Evolutionary conservation across 2,329 filamentous ascomycete genomes (phyloP).

Genomic region (Thielaviopsis populi): DNA sequence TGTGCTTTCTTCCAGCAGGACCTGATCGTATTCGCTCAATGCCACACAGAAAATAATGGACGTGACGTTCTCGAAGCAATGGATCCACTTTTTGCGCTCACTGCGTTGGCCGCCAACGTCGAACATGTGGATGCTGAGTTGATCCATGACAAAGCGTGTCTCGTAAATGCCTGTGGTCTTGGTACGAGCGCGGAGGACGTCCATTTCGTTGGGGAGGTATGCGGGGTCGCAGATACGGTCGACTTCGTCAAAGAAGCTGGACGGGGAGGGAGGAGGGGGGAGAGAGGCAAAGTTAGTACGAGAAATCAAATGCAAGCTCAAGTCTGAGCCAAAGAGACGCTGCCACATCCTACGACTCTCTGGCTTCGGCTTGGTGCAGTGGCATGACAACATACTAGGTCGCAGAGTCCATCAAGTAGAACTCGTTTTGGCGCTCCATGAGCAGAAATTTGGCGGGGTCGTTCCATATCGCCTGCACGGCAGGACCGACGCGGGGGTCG

Average conservation of each 20-base stretch:
- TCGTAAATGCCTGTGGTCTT: conserved; percentile 99
- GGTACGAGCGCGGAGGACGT: conserved; percentile 86
- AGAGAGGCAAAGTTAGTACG: not conserved
- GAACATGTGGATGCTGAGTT: conserved; percentile 99
- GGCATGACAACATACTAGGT: conserved; percentile 60
- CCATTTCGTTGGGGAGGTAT: conserved; percentile 86
- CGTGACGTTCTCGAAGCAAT: conserved; percentile 98
- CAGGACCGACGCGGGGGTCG: conserved; percentile 64
- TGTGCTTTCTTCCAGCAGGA: conserved; percentile 88
- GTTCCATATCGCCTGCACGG: conserved; percentile 77
- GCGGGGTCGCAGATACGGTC: conserved; percentile 67
- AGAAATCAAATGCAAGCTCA: not conserved
- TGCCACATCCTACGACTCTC: no score
- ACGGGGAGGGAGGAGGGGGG: no score
- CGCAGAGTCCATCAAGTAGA: conserved; percentile 98
- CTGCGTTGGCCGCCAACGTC: conserved; percentile 94
- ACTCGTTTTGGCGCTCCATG: conserved; percentile 90
- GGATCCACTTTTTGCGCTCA: conserved; percentile 99
- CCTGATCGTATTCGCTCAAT: conserved; percentile 95
- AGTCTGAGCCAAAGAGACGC: not conserved
- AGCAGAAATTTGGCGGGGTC: conserved; percentile 70
- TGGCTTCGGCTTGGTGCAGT: not conserved
- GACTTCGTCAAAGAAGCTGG: conserved; percentile 90
- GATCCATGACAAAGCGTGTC: conserved; percentile 95
- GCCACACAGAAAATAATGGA: conserved; percentile 99